phyloP scores from a whole-genome alignment of 352 stramenopile species.

The Phytophthora citrophthora region DNA sequence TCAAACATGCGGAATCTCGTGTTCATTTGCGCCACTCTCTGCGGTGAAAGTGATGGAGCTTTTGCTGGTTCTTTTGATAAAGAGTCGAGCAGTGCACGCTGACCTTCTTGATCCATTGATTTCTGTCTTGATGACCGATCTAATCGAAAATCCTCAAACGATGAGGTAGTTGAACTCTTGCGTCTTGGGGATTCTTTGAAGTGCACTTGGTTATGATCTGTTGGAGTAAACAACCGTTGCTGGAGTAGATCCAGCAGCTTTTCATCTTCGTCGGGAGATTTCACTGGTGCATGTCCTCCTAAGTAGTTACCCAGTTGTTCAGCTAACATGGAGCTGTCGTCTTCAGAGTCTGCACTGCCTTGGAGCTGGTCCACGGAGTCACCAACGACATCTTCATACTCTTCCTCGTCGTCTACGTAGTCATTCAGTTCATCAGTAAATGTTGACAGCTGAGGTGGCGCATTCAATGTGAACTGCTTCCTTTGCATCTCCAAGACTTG shows the following conservation, averaged over 20 bases:
- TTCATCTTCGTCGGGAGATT: slow-evolving; percentile 16
- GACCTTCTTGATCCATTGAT: slow-evolving; percentile 10
- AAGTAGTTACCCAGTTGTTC: slow-evolving; percentile 28
- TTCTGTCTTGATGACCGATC: slow-evolving; percentile 6
- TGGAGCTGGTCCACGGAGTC: slow-evolving; percentile 12
- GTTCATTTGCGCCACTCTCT: slow-evolving; percentile 41
- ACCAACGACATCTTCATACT: slow-evolving; percentile 26
- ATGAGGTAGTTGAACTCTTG: slow-evolving; percentile 12
- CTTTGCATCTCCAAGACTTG: slow-evolving; percentile 12
- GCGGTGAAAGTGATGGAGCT: slow-evolving; percentile 33
- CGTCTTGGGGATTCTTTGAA: not conserved
- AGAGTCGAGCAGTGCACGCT: slow-evolving; percentile 13
- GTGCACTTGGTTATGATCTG: not conserved
- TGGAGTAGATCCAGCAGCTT: slow-evolving; percentile 24
- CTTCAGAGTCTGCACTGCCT: slow-evolving; percentile 2
- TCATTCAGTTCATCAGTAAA: slow-evolving; percentile 23
- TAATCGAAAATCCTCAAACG: slow-evolving; percentile 23
- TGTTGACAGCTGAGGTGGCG: slow-evolving; percentile 11
- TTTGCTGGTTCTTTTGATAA: slow-evolving; percentile 15
- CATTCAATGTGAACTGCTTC: slow-evolving; percentile 28
- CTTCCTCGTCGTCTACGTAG: slow-evolving; percentile 38
- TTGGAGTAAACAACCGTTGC: slow-evolving; percentile 10
- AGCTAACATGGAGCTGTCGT: slow-evolving; percentile 9
- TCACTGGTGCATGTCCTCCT: not conserved
- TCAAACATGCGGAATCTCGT: slow-evolving; percentile 48